A percentile compares a stretch with the other conserved stretches of the same genome.
phyloP scores from a whole-genome alignment of 2,329 filamentous ascomycete genomes.

The Pyrenophora tritici-repentis region DNA sequence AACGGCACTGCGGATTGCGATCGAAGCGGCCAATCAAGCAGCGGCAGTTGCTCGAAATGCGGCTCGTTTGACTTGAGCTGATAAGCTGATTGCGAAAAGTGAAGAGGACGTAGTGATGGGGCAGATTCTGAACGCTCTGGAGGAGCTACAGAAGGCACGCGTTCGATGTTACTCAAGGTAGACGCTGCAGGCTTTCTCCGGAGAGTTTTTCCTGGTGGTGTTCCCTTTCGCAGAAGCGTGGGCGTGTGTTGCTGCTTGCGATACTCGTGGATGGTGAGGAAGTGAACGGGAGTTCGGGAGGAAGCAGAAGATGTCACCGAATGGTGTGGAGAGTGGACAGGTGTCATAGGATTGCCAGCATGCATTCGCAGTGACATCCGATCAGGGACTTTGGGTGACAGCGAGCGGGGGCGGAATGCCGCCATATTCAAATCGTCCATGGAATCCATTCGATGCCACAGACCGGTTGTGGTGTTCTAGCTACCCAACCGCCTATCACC shows the following conservation, averaged over 20 bases:
- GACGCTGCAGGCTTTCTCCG: slow-evolving; percentile 45
- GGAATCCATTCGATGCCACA: neutral
- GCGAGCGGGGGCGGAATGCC: slow-evolving; percentile 21
- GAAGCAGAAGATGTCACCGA: slow-evolving; percentile 42
- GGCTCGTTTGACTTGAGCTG: slow-evolving; percentile 26
- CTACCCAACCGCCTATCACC: neutral
- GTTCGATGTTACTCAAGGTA: slow-evolving; percentile 39
- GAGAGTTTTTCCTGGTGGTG: slow-evolving; percentile 41
- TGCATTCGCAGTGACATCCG: slow-evolving; percentile 24
- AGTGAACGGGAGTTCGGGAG: slow-evolving; percentile 40
- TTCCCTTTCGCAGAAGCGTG: slow-evolving; percentile 26
- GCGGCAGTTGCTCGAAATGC: slow-evolving; percentile 23
- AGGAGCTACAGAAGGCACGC: slow-evolving; percentile 26
- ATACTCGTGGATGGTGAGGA: slow-evolving; percentile 48
- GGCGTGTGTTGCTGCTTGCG: slow-evolving; percentile 47
- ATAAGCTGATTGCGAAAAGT: slow-evolving; percentile 38
- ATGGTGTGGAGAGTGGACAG: slow-evolving; percentile 45
- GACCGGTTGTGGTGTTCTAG: neutral
- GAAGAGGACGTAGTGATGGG: slow-evolving; percentile 27
- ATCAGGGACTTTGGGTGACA: slow-evolving; percentile 29
- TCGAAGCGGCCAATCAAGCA: slow-evolving; percentile 26
- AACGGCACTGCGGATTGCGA: slow-evolving; percentile 39
- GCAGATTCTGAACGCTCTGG: slow-evolving; percentile 16
- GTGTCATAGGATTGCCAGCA: slow-evolving; percentile 35
- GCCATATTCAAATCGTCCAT: slow-evolving; percentile 26